These are phyloP conservation scores for Cynara cardunculus DNA, from an alignment of 129 eudicot species.

Conservation along the genomic window DNA sequence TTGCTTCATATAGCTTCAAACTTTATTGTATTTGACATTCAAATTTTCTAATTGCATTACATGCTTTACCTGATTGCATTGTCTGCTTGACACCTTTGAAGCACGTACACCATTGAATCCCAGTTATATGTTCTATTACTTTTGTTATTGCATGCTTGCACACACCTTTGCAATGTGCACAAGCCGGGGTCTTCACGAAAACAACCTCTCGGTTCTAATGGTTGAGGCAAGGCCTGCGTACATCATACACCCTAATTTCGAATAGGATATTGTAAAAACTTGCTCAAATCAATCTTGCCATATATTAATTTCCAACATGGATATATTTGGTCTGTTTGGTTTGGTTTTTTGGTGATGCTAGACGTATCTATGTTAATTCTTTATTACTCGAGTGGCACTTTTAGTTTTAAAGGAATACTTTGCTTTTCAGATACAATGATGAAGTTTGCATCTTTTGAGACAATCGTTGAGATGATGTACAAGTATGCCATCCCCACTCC, in stretches of 20 bases:
- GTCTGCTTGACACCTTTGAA: not conserved
- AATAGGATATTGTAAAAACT: not conserved
- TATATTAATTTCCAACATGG: not conserved
- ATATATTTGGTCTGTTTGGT: not conserved
- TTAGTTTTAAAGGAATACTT: not conserved
- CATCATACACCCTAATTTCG: not conserved
- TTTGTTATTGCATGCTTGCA: not conserved
- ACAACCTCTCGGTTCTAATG: too few relatives aligned
- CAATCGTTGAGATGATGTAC: constrained; percentile 62
- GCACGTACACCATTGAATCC: not conserved
- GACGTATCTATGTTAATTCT: not conserved
- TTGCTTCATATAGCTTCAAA: not conserved
- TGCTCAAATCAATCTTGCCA: not conserved
- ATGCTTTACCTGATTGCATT: not conserved
- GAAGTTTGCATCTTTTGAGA: constrained; percentile 90
- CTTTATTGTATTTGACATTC: not conserved
- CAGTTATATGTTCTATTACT: not conserved
- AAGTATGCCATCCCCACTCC: constrained; percentile 70
- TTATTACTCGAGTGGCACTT: not conserved
- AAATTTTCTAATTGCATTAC: not conserved
- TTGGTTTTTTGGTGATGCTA: not conserved
- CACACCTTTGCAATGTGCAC: not conserved
- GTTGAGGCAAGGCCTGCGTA: too few relatives aligned
- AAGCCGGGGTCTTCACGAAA: too few relatives aligned
- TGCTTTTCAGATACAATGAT: constrained; percentile 70